Conservation (phyloP, 148 eudicot species). For the Selenicereus undatus region DNA sequence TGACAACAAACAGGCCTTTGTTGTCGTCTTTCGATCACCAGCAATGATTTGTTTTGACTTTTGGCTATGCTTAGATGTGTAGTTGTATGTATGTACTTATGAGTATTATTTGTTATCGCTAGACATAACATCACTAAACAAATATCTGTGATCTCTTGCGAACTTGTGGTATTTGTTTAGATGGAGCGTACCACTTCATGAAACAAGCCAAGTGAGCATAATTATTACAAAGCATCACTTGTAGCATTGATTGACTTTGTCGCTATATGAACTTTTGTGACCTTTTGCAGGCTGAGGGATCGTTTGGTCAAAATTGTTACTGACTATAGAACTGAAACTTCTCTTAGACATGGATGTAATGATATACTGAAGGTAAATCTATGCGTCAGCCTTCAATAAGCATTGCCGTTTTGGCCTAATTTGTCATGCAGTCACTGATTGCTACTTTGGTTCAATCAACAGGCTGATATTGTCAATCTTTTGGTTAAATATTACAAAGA, state of each 20-base stretch:
- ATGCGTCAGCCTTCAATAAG: slow-evolving; percentile 1
- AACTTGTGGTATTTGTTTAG: too few relatives aligned
- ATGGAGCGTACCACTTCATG: neutral
- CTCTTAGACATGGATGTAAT: slow-evolving; percentile 94
- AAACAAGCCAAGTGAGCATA: neutral
- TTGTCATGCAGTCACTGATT: neutral
- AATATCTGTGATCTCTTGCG: too few relatives aligned
- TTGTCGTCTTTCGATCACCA: too few relatives aligned
- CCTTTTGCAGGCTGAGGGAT: slow-evolving; percentile 70
- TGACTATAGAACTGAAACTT: slow-evolving; percentile 95
- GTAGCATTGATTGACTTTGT: neutral
- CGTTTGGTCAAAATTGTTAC: slow-evolving; percentile 90
- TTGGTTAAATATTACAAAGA: slow-evolving; percentile 85
- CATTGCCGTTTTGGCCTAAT: slow-evolving; percentile 7
- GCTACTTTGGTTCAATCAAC: slow-evolving; percentile 20
- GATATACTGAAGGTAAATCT: slow-evolving; percentile 75
- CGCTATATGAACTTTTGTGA: neutral
- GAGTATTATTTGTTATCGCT: too few relatives aligned
- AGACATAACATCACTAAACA: too few relatives aligned
- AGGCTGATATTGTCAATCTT: slow-evolving; percentile 85
- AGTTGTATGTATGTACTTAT: too few relatives aligned
- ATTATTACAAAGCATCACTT: neutral
- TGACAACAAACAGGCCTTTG: too few relatives aligned
- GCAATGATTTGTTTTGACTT: too few relatives aligned
- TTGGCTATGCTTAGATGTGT: too few relatives aligned